A percentile compares a stretch with the other conserved stretches of the same genome.
These are phyloP conservation scores for Tetrapisispora taiwanensis DNA, from an alignment of 805 yeast species.

Conservation along the genomic window DNA sequence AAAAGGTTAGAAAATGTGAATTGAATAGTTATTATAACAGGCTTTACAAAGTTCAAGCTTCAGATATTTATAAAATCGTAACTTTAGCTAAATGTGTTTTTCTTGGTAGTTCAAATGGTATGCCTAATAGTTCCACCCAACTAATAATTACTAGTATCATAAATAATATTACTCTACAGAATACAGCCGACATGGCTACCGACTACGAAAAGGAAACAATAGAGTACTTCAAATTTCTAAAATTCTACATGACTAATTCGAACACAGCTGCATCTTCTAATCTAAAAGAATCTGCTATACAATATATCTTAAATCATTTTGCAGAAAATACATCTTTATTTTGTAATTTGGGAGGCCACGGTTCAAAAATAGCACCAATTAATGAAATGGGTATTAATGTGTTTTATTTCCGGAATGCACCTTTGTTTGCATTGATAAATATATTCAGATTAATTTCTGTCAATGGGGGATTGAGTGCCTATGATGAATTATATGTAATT, in stretches of 20 bases:
- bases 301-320: no score
- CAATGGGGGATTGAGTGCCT: conserved; percentile 66
- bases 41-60: background rate
- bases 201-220: no score
- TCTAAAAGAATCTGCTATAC: background rate
- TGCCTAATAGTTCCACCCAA: background rate
- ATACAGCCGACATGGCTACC: background rate
- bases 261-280: no score
- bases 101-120: background rate
- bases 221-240: background rate
- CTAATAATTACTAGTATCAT: background rate
- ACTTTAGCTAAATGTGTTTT: background rate
- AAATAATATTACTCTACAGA: no score
- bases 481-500: conserved; percentile 55
- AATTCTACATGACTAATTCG: background rate
- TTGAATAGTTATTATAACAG: no score
- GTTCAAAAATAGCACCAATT: conserved; percentile 4
- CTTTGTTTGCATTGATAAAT: conserved; percentile 66
- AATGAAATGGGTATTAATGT: conserved; percentile 9
- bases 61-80: background rate
- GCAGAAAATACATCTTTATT: background rate
- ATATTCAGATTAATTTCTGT: conserved; percentile 66
- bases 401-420: conserved; percentile 62
- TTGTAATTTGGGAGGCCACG: background rate
- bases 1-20: background rate